Evolutionary conservation across 106 monocot species (phyloP).

Genomic region (Dendrobium nobile): DNA sequence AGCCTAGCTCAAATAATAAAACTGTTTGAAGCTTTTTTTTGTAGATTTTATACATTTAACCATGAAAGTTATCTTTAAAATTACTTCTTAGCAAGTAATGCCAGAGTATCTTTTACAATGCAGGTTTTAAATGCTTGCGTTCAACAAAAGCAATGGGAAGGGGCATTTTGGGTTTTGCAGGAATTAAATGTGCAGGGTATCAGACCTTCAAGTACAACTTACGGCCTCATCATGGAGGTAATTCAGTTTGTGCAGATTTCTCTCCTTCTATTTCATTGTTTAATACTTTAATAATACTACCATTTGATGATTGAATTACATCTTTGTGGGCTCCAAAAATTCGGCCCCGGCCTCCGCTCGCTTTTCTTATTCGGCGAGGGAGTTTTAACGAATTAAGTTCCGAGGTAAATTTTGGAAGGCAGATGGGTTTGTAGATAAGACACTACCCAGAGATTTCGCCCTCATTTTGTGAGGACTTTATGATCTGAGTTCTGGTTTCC

Average conservation of each 20-base stretch:
- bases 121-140: slow-evolving; percentile 97
- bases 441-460: no score
- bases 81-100: neutral
- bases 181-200: slow-evolving; percentile 69
- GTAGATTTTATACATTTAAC: neutral
- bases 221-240: slow-evolving; percentile 98
- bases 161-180: slow-evolving; percentile 96
- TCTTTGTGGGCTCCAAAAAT: no score
- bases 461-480: no score
- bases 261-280: neutral
- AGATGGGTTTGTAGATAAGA: no score
- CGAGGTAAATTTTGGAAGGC: no score
- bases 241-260: neutral
- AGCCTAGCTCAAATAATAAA: neutral
- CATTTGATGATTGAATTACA: neutral
- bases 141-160: slow-evolving; percentile 91
- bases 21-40: neutral
- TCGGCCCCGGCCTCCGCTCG: no score
- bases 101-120: neutral
- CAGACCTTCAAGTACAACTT: slow-evolving; percentile 77
- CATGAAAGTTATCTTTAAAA: neutral
- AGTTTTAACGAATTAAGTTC: no score
- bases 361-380: no score
- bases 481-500: no score
- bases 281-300: neutral